phyloP scores from a whole-genome alignment of 768 basidiomycete species.

The Amanita inopinata region DNA sequence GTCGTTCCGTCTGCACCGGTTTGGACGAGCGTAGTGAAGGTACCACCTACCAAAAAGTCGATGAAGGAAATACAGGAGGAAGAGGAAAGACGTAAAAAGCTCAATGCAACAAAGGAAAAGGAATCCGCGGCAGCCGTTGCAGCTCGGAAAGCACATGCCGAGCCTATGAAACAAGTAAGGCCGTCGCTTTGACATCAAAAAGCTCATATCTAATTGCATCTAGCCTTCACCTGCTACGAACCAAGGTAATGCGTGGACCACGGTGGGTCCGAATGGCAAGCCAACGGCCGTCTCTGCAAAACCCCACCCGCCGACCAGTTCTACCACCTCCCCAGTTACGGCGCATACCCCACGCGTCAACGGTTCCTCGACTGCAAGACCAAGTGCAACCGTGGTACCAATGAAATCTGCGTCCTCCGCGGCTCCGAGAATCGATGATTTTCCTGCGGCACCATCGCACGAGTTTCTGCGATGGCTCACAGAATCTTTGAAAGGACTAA shows the following conservation, averaged over 20 bases:
- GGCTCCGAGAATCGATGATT: conserved; percentile 47
- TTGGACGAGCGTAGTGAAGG: conserved; percentile 62
- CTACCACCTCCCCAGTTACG: conserved; percentile 14
- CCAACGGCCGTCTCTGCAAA: conserved; percentile 17
- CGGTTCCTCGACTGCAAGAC: conserved; percentile 18
- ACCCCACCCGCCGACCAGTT: conserved; percentile 19
- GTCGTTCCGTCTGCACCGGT: conserved; percentile 35
- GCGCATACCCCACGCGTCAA: conserved; percentile 27
- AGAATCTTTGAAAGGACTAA: conserved; percentile 73
- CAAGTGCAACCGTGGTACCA: conserved; percentile 19
- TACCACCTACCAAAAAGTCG: conserved; percentile 64
- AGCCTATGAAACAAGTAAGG: conserved; percentile 64
- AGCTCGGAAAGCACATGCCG: conserved; percentile 68
- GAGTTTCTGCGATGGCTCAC: conserved; percentile 92
- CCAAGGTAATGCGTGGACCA: conserved; percentile 66
- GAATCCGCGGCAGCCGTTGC: conserved; percentile 48
- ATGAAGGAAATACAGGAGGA: conserved; percentile 99
- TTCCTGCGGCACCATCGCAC: conserved; percentile 60
- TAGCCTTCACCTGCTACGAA: conserved; percentile 18
- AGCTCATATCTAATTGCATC: conserved; percentile 18
- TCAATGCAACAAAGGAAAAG: conserved; percentile 47
- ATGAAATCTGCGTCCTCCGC: conserved; percentile 22
- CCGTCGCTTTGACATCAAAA: conserved; percentile 10
- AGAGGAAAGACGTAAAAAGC: conserved; percentile 79
- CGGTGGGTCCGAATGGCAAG: conserved; percentile 77